Percentiles rank a stretch among this genome's conserved stretches.
These are phyloP conservation scores for Decorospora gaudefroyi DNA, from an alignment of 2,329 filamentous ascomycete genomes.

Conservation along the genomic window DNA sequence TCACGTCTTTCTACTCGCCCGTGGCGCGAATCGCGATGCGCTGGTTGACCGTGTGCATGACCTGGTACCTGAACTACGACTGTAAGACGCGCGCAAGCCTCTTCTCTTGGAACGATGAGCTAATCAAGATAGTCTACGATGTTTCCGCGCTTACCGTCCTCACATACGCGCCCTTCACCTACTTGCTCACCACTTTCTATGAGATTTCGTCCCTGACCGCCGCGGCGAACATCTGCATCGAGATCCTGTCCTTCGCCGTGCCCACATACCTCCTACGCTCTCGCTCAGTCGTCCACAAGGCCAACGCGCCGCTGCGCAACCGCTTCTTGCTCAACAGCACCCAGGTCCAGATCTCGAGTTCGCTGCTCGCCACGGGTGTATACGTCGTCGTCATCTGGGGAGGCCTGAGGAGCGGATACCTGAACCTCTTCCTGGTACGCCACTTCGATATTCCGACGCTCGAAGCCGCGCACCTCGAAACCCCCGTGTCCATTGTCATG, in stretches of 20 bases:
- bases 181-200: conserved; percentile 80
- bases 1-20: conserved; percentile 56
- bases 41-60: conserved; percentile 68
- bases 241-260: conserved; percentile 68
- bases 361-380: conserved; percentile 69
- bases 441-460: conserved; percentile 76
- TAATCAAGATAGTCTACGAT: conserved; percentile 44
- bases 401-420: conserved; percentile 66
- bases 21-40: conserved; percentile 60
- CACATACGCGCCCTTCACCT: conserved; percentile 74
- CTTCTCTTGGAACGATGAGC: not conserved
- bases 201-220: conserved; percentile 65
- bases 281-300: conserved; percentile 66
- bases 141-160: conserved; percentile 59
- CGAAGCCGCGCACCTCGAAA: conserved; percentile 67
- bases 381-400: conserved; percentile 74
- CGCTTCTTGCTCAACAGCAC: conserved; percentile 49
- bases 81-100: conserved; percentile 55
- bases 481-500: conserved; percentile 53
- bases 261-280: conserved; percentile 77
- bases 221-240: conserved; percentile 66
- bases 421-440: conserved; percentile 72
- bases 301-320: conserved; percentile 53
- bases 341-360: conserved; percentile 60
- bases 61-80: conserved; percentile 76